Conservation (phyloP, 305 asterid species). For the Stenogyne calaminthoides region DNA sequence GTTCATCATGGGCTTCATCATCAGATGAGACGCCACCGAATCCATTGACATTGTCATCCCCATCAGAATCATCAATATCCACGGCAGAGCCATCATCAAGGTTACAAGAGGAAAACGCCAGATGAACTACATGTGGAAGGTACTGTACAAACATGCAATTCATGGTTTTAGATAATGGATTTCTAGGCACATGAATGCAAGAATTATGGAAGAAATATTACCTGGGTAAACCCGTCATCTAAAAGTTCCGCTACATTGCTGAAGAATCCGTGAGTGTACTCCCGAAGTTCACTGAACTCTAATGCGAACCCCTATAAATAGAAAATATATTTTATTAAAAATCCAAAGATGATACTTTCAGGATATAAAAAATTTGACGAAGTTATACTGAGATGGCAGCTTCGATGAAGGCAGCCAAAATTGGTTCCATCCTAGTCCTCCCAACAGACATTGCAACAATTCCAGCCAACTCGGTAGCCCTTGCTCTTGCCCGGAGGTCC, state of each 20-base stretch:
- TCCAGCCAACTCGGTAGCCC: constrained; percentile 98
- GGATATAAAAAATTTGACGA: constrained; percentile 26
- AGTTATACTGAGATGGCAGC: constrained; percentile 86
- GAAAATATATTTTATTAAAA: constrained; percentile 26
- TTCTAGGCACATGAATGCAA: constrained; percentile 12
- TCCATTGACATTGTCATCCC: constrained; percentile 73
- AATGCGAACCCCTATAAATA: constrained; percentile 78
- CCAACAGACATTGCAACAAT: constrained; percentile 97
- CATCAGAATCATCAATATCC: constrained; percentile 91
- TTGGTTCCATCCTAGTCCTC: constrained; percentile 82
- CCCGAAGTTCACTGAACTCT: constrained; percentile 98
- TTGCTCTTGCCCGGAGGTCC: constrained; percentile 96
- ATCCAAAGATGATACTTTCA: constrained; percentile 21
- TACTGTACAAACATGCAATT: constrained; percentile 59
- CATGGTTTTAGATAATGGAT: constrained; percentile 26
- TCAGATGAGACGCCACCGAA: constrained; percentile 98
- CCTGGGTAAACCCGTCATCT: constrained; percentile 91
- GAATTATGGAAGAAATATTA: constrained; percentile 37
- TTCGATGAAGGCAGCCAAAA: constrained; percentile 88
- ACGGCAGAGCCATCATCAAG: constrained; percentile 99
- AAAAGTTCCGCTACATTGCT: constrained; percentile 91
- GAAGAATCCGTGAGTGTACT: constrained; percentile 98
- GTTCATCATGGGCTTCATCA: constrained; percentile 97
- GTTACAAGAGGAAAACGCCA: constrained; percentile 91
- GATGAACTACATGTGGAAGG: constrained; percentile 92